phyloP scores from a whole-genome alignment of 2,329 filamentous ascomycete species.

The Didymella pinodella region DNA sequence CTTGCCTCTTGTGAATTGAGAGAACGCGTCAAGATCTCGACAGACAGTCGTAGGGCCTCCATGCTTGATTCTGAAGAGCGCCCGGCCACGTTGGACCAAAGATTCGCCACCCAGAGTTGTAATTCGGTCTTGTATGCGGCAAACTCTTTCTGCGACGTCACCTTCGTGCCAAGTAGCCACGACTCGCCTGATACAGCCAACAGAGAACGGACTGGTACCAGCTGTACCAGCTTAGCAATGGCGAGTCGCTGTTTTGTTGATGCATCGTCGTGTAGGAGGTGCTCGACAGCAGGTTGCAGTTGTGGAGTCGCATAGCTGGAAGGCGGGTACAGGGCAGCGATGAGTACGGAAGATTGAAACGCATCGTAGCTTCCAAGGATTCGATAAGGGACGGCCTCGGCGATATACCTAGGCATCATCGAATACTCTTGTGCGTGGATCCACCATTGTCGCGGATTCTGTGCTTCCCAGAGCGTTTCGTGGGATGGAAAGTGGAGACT shows the following conservation, averaged over 20 bases:
- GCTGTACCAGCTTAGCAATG: constrained; percentile 49
- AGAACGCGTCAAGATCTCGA: constrained; percentile 22
- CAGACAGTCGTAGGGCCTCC: constrained; percentile 33
- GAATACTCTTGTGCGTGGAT: constrained; percentile 30
- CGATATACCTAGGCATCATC: constrained; percentile 35
- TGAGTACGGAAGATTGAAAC: constrained; percentile 51
- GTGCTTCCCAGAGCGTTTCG: constrained; percentile 50
- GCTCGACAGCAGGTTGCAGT: constrained; percentile 29
- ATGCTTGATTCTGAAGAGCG: constrained; percentile 23
- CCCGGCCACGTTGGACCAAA: constrained; percentile 31
- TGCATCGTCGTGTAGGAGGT: constrained; percentile 35
- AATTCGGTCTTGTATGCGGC: constrained; percentile 42
- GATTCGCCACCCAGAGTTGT: constrained; percentile 47
- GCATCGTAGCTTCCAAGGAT: constrained; percentile 28
- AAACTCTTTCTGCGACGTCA: constrained; percentile 47
- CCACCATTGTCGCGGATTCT: constrained; percentile 33
- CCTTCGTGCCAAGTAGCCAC: constrained; percentile 56
- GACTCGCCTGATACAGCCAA: constrained; percentile 56
- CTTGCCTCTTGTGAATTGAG: constrained; percentile 34
- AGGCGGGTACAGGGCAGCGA: constrained; percentile 43
- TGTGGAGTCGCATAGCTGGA: constrained; percentile 30
- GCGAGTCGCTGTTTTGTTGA: constrained; percentile 43
- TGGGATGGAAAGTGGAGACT: constrained; percentile 51
- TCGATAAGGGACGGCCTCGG: constrained; percentile 28
- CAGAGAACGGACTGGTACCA: constrained; percentile 52